A percentile compares a stretch with the other conserved stretches of the same genome.
phyloP scores from a whole-genome alignment of 2,329 filamentous ascomycete species.

The Verticillium nonalfalfae region DNA sequence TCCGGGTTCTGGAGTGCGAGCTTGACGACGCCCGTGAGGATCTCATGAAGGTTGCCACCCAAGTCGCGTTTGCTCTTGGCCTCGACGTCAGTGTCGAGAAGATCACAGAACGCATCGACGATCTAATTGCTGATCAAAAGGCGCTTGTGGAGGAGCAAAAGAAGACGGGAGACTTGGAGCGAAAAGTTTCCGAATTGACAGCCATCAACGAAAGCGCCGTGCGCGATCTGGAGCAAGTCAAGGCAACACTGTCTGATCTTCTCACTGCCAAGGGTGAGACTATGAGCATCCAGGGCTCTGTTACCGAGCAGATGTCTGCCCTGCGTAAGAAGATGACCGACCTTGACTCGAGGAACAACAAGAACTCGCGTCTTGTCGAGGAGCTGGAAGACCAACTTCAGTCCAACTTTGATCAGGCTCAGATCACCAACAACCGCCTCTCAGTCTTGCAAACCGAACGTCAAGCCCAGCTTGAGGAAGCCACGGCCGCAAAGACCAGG shows the following conservation, averaged over 20 bases:
- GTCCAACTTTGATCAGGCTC: slow-evolving; percentile 89
- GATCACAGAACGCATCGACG: slow-evolving; percentile 55
- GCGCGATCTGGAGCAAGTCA: slow-evolving; percentile 56
- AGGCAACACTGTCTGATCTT: slow-evolving; percentile 45
- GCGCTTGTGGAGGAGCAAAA: slow-evolving; percentile 52
- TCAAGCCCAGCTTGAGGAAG: slow-evolving; percentile 71
- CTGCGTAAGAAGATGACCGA: slow-evolving; percentile 62
- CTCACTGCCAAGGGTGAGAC: slow-evolving; percentile 42
- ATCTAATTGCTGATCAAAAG: slow-evolving; percentile 52
- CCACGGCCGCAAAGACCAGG: slow-evolving; percentile 55
- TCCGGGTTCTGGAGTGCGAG: slow-evolving; percentile 53
- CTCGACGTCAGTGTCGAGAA: slow-evolving; percentile 62
- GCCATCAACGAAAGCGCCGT: slow-evolving; percentile 53
- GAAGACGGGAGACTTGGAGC: slow-evolving; percentile 50
- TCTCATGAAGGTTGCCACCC: slow-evolving; percentile 56
- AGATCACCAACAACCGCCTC: slow-evolving; percentile 75
- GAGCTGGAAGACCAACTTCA: slow-evolving; percentile 96
- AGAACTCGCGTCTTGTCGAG: slow-evolving; percentile 86
- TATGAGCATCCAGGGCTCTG: slow-evolving; percentile 35
- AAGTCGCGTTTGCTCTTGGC: slow-evolving; percentile 54
- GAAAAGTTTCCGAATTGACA: slow-evolving; percentile 48
- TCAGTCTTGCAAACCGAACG: slow-evolving; percentile 75
- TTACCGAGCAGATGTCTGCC: slow-evolving; percentile 50
- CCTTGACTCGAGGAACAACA: slow-evolving; percentile 67
- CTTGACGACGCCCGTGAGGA: slow-evolving; percentile 61